Evolutionary conservation across 2,329 filamentous ascomycete species (phyloP), one percentile per base, ranked within the genome.

Genomic region (Talaromyces albobiverticillius): DNA sequence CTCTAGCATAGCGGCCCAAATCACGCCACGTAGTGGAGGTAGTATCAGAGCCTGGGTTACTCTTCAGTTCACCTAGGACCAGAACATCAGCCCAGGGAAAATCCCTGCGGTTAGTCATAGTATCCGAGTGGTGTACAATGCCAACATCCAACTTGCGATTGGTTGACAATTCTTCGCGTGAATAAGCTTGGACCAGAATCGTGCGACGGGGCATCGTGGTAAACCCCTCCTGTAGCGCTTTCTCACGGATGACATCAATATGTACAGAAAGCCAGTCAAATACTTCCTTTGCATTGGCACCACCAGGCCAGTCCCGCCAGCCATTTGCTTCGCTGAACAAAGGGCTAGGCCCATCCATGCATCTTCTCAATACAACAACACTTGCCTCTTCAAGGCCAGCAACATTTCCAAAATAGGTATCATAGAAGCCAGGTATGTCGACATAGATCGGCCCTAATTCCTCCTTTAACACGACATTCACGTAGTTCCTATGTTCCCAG

Each of bases 1-100:
- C 73, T 53, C 71, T 72, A 0, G 66, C 71, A 60, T 79, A 80
- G 55, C 61, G 72, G 16, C 61, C 71, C 0, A 79, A 62, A 58
- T 79, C 71, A 57, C 73, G 63, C 69, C 66, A 73, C 42, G 67
- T 64, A 10, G 68, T 59, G 1, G 70, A 72, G 8, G 64, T 5
- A 29, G 5, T 29, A 4, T 29, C 9, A 4, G 25, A 4, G 25
- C 25, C 25, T n/a, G n/a, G n/a, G n/a, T n/a, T n/a, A n/a, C n/a
- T n/a, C n/a, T n/a, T n/a, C n/a, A n/a, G n/a, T n/a, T n/a, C n/a
- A n/a, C n/a, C n/a, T n/a, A n/a, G n/a, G n/a, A n/a, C n/a, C n/a
- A n/a, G n/a, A n/a, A n/a, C 25, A 29, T 4, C 25, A 29, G 4
- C 5, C 25, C 25, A 29, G 25, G 25, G n/a, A n/a, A n/a, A 29